Base-by-base conservation (phyloP, 441 rosid species). In the Brassica hybrid region DNA sequence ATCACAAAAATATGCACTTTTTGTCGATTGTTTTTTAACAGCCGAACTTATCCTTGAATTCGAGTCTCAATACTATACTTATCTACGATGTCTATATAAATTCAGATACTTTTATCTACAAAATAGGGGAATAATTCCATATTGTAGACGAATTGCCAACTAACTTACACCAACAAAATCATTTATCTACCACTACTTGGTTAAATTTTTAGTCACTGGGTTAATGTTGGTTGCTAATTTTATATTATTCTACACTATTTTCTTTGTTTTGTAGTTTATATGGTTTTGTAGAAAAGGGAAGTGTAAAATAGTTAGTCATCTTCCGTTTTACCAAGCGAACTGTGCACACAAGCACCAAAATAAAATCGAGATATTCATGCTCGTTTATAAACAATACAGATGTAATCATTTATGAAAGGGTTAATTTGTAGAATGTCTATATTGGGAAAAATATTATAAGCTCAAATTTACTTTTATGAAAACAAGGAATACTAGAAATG, bases 401-500 rank as follows among this genome's bases (percentile, higher is more conserved):
- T 9, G 62, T 59, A 58, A 48, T 57, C 38, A 72, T 65, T 59
- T 41, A 6, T 19, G 23, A 21, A 21, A 21, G 23, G 23, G 23
- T 21, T 21, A 21, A 21, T 21, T 21, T 21, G 23, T 21, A 21
- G 23, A 21, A 21, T 21, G 23, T 21, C 23, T 21, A 21, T 21
- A 21, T 21, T 21, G 23, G 23, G 23, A 21, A 21, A 21, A 21
- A 21, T 21, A 21, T 21, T 21, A 21, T 21, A 21, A 21, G 23
- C 23, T 21, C 23, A 21, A 21, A 21, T 21, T 21, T 21, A 21
- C 23, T 21, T 65, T 59, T 41, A 6, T 19, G 59, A 65, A 18
- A 41, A 16, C 52, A 32, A 10, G 57, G 13, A 71, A 43, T 3
- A 65, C 23, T 2, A 18, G 63, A 73, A 61, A 68, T 73, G 43